phyloP scores from a whole-genome alignment of 169 alveolate genomes.

The Ichthyophthirius multifiliis region DNA sequence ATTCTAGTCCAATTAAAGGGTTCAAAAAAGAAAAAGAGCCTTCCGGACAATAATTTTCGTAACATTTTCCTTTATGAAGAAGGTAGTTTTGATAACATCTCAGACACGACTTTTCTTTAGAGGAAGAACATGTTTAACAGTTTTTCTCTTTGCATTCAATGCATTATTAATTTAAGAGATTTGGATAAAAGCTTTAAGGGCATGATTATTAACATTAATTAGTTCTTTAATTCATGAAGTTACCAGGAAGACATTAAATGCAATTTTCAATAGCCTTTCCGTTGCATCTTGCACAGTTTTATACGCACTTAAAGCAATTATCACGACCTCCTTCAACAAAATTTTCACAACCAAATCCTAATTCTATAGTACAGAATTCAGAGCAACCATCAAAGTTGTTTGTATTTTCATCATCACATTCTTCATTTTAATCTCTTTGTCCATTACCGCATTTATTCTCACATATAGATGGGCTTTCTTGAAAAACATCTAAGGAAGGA shows the following conservation, averaged over 20 bases:
- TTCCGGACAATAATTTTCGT: neutral
- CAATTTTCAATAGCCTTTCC: neutral
- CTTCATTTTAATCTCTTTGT: neutral
- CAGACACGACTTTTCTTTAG: neutral
- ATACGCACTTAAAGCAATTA: neutral
- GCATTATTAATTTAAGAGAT: neutral
- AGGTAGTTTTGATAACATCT: neutral
- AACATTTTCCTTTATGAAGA: neutral
- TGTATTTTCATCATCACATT: slow-evolving; percentile 37
- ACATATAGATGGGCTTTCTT: slow-evolving; percentile 35
- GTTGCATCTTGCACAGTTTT: neutral
- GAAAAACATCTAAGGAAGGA: neutral
- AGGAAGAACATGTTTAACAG: neutral
- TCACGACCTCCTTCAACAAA: neutral
- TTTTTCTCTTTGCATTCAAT: neutral
- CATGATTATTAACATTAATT: neutral
- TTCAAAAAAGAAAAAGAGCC: neutral
- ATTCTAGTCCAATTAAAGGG: neutral
- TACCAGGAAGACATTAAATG: neutral
- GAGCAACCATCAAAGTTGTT: slow-evolving; percentile 52
- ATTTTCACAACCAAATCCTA: slow-evolving; percentile 39
- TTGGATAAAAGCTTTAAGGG: neutral
- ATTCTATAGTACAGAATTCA: slow-evolving; percentile 22
- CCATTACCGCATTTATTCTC: slow-evolving; percentile 35
- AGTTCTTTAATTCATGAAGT: neutral